Base-by-base conservation (phyloP, 371 early-diverging fungal genomes). In the Syncephalis fuscata region DNA sequence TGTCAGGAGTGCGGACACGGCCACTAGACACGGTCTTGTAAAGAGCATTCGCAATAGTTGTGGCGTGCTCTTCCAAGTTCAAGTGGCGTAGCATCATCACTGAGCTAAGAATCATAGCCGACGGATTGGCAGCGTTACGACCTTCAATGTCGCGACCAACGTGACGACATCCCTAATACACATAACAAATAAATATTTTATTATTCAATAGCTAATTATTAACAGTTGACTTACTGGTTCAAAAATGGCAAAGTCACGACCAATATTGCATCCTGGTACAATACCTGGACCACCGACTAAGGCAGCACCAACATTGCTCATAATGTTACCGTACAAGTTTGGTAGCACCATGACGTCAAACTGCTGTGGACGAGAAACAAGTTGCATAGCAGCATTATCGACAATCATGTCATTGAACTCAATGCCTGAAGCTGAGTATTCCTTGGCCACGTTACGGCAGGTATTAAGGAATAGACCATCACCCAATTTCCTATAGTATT, bases 281-380 rank as follows among this genome's bases (percentile, higher is more conserved):
- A 91, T 70, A 60, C 91, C 96, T 8, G 92, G 88, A 26, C 92
- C 91, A 59, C 93, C 92, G 46, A 93, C 86, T 44, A 95, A 73
- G 50, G 86, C 96, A 54, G 94, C 93, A 50, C 91, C 92, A 49
- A 96, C 80, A 68, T 96, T 94, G 63, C 86, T 83, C 40, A 92
- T 76, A 60, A 96, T 96, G 75, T 81, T 91, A 59, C 97, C 97
- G 64, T 96, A 96, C 65, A 96, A 74, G 77, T 96, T 96, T 45
- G 93, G 92, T 75, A 87, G 85, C 49, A 96, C 94, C 74, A 96
- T 82, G 46, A 96, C 95, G 61, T 95, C 95, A 50, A 96, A 96
- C 67, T 95, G 95, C 58, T 82, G 81, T 47, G 97, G 97, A 60
- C 76, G 85, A 58, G 90, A 80, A 26, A 93, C 95, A 15, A 96